Base-by-base conservation (phyloP, 805 yeast genomes). In the Candida alai region DNA sequence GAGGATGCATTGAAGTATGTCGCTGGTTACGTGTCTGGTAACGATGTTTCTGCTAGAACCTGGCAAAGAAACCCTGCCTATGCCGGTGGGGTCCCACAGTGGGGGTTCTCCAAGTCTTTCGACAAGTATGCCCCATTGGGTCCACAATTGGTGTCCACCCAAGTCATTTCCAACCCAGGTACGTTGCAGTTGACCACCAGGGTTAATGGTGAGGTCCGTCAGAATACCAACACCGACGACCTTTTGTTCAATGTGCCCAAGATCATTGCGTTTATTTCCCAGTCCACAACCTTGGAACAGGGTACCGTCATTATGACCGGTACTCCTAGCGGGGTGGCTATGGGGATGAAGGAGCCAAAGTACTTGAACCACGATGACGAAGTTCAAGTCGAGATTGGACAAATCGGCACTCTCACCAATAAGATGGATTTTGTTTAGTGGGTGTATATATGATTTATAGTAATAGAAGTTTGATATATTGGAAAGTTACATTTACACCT, bases 71-170 rank as follows among this genome's bases (percentile, higher is more conserved):
- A 66, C 32, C 57, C 68, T 23, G 20, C 26, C 9, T 26, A 25
- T 11, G 39, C 39, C 10, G 76, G 77, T 21, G 76, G 78, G 3
- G 43, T 36, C 19, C 61, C 75, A 13, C 80, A 75, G 43, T 75
- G 74, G 64, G 54, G 65, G 24, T 51, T 66, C 8, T 74, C 76
- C 8, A 75, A 75, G 52, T 65, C 67, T 67, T 73, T 68, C 43
- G 80, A 75, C 38, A 68, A 68, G 4, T 74, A 70, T 68, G 76
- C 78, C 2, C 80, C 80, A 15, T 48, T 74, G 34, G 80, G 80
- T 3, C 80, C 80, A 4, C 71, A 68, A 6, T 58, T 75, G 30
- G 74, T 71, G 3, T 54, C 71, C 2, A 36, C 63, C 3, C 35
- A 43, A 9, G 35, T 64, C 12, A 52, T 65, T 19, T 36, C 51